Conservation (phyloP, 805 yeast genomes). For the Metschnikowia reukaufii region DNA sequence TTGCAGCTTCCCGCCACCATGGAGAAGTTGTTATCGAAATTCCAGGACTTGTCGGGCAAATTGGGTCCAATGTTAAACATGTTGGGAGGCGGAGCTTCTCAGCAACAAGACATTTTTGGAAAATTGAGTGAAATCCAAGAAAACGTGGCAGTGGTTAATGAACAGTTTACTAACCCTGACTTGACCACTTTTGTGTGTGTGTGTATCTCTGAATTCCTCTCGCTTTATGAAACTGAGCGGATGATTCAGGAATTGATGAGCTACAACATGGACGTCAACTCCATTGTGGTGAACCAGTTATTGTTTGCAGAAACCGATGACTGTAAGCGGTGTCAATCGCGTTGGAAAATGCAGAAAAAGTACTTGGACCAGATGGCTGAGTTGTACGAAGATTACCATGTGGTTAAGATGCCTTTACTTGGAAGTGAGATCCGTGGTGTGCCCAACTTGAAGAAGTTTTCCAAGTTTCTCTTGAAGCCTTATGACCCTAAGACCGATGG, state of each 20-base stretch:
- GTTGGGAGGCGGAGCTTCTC: slow-evolving; percentile 57
- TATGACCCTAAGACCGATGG: slow-evolving; percentile 68
- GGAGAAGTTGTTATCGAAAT: slow-evolving; percentile 81
- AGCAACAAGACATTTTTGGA: slow-evolving; percentile 67
- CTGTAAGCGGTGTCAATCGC: slow-evolving; percentile 87
- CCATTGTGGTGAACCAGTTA: slow-evolving; percentile 93
- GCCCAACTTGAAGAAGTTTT: slow-evolving; percentile 78
- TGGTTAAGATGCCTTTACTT: slow-evolving; percentile 92
- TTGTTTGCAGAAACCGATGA: slow-evolving; percentile 80
- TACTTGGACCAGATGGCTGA: slow-evolving; percentile 94
- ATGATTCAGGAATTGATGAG: slow-evolving; percentile 94
- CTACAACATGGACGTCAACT: slow-evolving; percentile 94
- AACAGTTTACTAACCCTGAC: slow-evolving; percentile 94
- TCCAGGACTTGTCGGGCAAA: slow-evolving; percentile 79
- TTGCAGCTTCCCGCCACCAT: slow-evolving; percentile 91
- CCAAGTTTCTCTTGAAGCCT: slow-evolving; percentile 75
- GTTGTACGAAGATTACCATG: slow-evolving; percentile 93
- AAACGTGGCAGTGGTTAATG: slow-evolving; percentile 83
- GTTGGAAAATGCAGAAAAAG: slow-evolving; percentile 95
- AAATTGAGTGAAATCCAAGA: slow-evolving; percentile 80
- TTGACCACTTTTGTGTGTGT: slow-evolving; percentile 95
- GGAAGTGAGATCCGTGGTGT: slow-evolving; percentile 95
- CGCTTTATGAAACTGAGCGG: slow-evolving; percentile 96
- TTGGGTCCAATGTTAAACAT: slow-evolving; percentile 88
- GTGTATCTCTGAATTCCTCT: slow-evolving; percentile 94